Conservation (phyloP, 345 rosid species). For the Eucalyptus camaldulensis region DNA sequence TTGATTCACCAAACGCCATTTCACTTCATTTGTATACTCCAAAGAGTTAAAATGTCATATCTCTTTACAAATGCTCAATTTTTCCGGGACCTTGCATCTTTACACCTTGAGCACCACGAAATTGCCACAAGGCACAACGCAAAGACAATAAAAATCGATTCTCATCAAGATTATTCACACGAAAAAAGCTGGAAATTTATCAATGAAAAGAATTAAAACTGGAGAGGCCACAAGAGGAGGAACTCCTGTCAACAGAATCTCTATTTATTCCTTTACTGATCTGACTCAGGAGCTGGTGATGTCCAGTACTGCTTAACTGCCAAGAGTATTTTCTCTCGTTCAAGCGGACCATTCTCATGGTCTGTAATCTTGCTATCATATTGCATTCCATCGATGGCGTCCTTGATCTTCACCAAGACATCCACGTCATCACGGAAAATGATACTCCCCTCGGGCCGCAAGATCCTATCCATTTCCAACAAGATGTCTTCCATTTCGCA, state of each 20-base stretch:
- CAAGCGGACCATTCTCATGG: constrained; percentile 40
- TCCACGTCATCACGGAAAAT: constrained; percentile 35
- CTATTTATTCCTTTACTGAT: neutral
- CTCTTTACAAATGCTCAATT: neutral
- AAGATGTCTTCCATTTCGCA: constrained; percentile 22
- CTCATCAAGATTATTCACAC: neutral
- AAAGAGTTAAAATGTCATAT: neutral
- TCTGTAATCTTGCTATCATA: constrained; percentile 28
- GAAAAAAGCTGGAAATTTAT: neutral
- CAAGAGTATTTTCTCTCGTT: constrained; percentile 25
- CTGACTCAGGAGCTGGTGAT: neutral
- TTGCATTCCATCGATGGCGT: constrained; percentile 14
- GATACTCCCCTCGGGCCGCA: constrained; percentile 34
- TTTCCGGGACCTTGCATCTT: neutral
- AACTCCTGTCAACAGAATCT: neutral
- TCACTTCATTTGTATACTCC: neutral
- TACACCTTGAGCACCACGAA: neutral
- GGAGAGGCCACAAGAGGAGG: neutral
- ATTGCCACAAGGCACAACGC: neutral
- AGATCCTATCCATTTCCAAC: constrained; percentile 36
- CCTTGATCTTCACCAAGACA: constrained; percentile 17
- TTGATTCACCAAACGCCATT: neutral
- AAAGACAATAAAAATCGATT: neutral
- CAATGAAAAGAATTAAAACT: neutral
- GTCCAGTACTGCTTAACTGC: constrained; percentile 38